These are phyloP conservation scores for Pyrenophora seminiperda DNA, from an alignment of 2,329 filamentous ascomycete genomes.

Conservation along the genomic window DNA sequence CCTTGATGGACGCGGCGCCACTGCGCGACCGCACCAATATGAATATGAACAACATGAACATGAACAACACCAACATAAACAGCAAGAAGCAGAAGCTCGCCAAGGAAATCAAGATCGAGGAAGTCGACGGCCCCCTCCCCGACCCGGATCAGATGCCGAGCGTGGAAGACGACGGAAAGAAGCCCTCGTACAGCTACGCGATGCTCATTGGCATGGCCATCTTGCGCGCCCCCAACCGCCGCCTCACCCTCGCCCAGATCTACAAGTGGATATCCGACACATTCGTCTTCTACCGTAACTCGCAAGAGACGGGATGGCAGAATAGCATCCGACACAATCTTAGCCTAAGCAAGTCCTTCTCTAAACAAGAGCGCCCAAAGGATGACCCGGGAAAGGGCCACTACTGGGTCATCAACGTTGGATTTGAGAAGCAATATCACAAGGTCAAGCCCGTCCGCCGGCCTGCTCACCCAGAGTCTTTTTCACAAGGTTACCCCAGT, in stretches of 20 bases:
- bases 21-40: slow-evolving; percentile 65
- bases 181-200: slow-evolving; percentile 92
- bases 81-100: slow-evolving; percentile 68
- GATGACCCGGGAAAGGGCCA: slow-evolving; percentile 97
- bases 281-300: slow-evolving; percentile 79
- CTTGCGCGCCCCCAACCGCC: slow-evolving; percentile 78
- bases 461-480: slow-evolving; percentile 53
- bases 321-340: slow-evolving; percentile 99
- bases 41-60: not conserved
- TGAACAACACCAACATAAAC: slow-evolving; percentile 57
- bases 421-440: slow-evolving; percentile 85
- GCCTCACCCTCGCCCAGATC: slow-evolving; percentile 89
- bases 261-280: slow-evolving; percentile 99
- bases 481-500: slow-evolving; percentile 39
- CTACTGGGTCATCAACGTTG: slow-evolving; percentile 93
- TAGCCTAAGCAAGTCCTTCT: slow-evolving; percentile 93
- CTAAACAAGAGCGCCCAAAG: slow-evolving; percentile 94
- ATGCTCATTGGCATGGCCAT: slow-evolving; percentile 97
- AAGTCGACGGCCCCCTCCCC: slow-evolving; percentile 61
- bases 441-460: slow-evolving; percentile 77
- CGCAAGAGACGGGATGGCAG: slow-evolving; percentile 89
- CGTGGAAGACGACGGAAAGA: slow-evolving; percentile 83
- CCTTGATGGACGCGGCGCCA: slow-evolving; percentile 73
- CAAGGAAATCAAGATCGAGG: slow-evolving; percentile 55
- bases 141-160: slow-evolving; percentile 78